These are phyloP conservation scores for Trichoderma guizhouense DNA, from an alignment of 2,329 filamentous ascomycete species.

Conservation along the genomic window DNA sequence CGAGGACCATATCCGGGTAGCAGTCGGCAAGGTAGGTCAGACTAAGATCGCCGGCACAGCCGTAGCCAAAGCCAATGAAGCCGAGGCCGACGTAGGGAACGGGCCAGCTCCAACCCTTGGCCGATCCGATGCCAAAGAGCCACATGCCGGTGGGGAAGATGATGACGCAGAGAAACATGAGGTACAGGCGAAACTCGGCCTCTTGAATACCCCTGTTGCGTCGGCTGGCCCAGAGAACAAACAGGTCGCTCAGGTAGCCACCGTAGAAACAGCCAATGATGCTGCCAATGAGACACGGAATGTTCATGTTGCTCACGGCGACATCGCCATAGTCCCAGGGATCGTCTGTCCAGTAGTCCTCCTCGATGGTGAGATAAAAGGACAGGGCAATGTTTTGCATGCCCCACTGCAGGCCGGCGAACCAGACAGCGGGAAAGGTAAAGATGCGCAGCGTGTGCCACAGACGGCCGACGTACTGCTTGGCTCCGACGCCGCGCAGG, in stretches of 20 bases:
- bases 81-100: constrained; percentile 53
- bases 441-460: constrained; percentile 56
- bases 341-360: constrained; percentile 51
- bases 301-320: constrained; percentile 55
- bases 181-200: constrained; percentile 52
- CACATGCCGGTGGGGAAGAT: constrained; percentile 51
- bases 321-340: constrained; percentile 55
- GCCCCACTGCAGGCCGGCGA: constrained; percentile 57
- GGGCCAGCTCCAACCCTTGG: constrained; percentile 50
- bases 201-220: constrained; percentile 53
- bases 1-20: constrained; percentile 55
- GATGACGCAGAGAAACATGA: constrained; percentile 47
- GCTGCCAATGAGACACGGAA: constrained; percentile 53
- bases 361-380: constrained; percentile 56
- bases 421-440: constrained; percentile 55
- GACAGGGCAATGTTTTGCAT: constrained; percentile 58
- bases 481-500: constrained; percentile 49
- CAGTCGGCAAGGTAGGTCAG: constrained; percentile 55
- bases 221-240: constrained; percentile 53
- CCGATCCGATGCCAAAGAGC: constrained; percentile 51
- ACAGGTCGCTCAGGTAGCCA: constrained; percentile 54
- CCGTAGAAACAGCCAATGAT: constrained; percentile 55
- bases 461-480: constrained; percentile 51
- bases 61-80: constrained; percentile 58
- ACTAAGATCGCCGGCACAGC: constrained; percentile 54